Percentiles rank a stretch among this genome's conserved stretches.
Conservation (phyloP, 148 eudicot genomes). For the Cornus suecica region DNA sequence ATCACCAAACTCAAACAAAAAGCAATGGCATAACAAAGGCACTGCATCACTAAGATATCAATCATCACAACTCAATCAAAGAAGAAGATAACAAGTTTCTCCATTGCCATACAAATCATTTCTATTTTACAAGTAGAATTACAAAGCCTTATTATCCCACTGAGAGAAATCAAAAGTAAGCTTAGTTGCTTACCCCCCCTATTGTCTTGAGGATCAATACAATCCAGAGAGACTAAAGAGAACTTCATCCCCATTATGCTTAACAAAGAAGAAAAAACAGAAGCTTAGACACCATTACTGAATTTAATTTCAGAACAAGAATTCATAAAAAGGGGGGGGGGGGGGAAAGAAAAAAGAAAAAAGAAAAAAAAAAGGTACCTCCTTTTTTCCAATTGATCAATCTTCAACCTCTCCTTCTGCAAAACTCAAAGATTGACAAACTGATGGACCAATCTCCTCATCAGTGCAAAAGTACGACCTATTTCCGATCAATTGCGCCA, state of each 20-base stretch:
- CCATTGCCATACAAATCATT: neutral
- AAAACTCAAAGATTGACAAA: constrained; percentile 58
- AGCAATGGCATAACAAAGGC: neutral
- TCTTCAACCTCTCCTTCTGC: constrained; percentile 38
- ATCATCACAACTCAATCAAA: neutral
- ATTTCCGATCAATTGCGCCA: constrained; percentile 58
- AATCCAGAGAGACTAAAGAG: constrained; percentile 2
- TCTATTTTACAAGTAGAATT: neutral
- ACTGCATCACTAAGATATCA: no score
- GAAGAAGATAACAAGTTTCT: neutral
- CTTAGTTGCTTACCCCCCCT: constrained; percentile 11
- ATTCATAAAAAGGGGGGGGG: neutral
- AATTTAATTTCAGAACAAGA: neutral
- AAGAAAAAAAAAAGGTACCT: neutral
- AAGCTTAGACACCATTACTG: neutral
- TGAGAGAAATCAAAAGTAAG: constrained; percentile 22
- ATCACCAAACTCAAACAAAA: neutral
- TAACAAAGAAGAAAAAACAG: neutral
- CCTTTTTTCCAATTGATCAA: neutral
- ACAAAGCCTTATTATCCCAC: constrained; percentile 5
- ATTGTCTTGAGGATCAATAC: neutral
- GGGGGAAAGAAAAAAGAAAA: neutral
- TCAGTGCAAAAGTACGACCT: constrained; percentile 42
- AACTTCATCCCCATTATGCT: constrained; percentile 5
- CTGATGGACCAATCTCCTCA: constrained; percentile 35